A percentile compares a stretch with the other conserved stretches of the same genome.
phyloP scores from a whole-genome alignment of 78 protist genomes.

The Dictyostelium brefeldianum region DNA sequence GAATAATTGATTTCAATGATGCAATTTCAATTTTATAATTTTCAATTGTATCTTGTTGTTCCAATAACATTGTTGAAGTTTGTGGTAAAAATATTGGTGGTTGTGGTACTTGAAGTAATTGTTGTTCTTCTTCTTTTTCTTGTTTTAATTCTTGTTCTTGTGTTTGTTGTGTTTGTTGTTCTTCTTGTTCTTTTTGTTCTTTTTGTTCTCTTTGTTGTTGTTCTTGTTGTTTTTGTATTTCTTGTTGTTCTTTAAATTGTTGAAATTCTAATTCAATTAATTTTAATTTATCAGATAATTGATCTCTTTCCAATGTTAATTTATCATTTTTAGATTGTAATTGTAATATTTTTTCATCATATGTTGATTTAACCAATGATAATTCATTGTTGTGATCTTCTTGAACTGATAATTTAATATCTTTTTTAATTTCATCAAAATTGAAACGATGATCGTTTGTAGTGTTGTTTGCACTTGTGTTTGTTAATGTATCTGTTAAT shows the following conservation, averaged over 20 bases:
- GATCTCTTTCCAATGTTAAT: background rate
- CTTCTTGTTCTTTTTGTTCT: background rate
- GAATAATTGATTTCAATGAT: background rate
- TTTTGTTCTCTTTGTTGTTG: background rate
- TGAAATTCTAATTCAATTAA: background rate
- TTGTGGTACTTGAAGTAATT: no score
- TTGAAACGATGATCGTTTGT: background rate
- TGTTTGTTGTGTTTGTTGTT: background rate
- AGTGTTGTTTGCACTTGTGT: no score
- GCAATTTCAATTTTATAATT: background rate
- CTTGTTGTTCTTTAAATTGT: background rate
- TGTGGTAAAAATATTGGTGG: no score
- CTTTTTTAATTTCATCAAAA: background rate
- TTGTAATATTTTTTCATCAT: background rate
- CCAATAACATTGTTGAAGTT: no score
- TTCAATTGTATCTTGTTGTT: background rate
- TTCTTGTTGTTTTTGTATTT: background rate
- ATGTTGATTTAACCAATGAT: background rate
- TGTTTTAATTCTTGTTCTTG: background rate
- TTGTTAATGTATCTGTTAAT: background rate
- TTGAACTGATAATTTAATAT: background rate
- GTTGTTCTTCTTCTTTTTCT: background rate
- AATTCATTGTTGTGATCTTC: slow-evolving; percentile 12
- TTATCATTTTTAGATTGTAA: background rate
- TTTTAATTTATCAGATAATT: background rate